These are phyloP conservation scores for Tolypocladium ovalisporum DNA, from an alignment of 2,329 filamentous ascomycete species.

Conservation along the genomic window DNA sequence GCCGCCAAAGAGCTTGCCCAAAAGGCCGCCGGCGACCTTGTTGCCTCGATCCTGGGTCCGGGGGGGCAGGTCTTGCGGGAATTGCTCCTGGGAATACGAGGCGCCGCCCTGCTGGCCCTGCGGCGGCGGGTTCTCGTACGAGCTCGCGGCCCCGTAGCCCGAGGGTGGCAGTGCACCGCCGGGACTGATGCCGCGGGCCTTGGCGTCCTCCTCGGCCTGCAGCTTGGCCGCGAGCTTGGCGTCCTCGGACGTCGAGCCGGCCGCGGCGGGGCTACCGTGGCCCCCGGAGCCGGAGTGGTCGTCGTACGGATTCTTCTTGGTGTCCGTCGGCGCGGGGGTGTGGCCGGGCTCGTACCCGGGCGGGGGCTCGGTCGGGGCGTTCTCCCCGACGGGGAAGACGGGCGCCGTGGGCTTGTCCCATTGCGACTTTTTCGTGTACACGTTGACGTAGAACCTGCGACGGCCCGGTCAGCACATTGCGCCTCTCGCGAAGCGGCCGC, in stretches of 20 bases:
- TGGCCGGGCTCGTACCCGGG: constrained; percentile 49
- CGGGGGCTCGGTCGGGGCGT: constrained; percentile 48
- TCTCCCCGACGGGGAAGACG: constrained; percentile 38
- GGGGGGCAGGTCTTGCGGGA: constrained; percentile 31
- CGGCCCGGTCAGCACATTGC: constrained; percentile 2
- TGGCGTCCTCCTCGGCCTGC: constrained; percentile 73
- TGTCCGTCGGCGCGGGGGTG: constrained; percentile 31
- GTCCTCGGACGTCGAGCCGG: constrained; percentile 42
- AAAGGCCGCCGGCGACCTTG: constrained; percentile 26
- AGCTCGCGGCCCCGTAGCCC: constrained; percentile 17
- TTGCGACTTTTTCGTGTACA: constrained; percentile 77
- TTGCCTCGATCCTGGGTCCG: constrained; percentile 24
- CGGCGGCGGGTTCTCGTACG: constrained; percentile 10
- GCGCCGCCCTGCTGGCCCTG: constrained; percentile 5
- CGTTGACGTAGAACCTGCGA: constrained; percentile 79
- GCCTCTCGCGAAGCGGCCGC: constrained; percentile 1
- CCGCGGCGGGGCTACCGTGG: constrained; percentile 14
- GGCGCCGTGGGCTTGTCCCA: constrained; percentile 76
- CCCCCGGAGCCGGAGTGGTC: constrained; percentile 19
- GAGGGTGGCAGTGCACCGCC: constrained; percentile 19
- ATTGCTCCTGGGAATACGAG: constrained; percentile 14
- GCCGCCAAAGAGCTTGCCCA: constrained; percentile 39
- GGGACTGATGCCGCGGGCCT: constrained; percentile 25
- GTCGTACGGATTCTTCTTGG: constrained; percentile 64
- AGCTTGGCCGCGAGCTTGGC: constrained; percentile 64